A percentile compares a stretch with the other conserved stretches of the same genome.
Conservation (phyloP, 2,329 filamentous ascomycete species). For the Diaporthe citriasiana region DNA sequence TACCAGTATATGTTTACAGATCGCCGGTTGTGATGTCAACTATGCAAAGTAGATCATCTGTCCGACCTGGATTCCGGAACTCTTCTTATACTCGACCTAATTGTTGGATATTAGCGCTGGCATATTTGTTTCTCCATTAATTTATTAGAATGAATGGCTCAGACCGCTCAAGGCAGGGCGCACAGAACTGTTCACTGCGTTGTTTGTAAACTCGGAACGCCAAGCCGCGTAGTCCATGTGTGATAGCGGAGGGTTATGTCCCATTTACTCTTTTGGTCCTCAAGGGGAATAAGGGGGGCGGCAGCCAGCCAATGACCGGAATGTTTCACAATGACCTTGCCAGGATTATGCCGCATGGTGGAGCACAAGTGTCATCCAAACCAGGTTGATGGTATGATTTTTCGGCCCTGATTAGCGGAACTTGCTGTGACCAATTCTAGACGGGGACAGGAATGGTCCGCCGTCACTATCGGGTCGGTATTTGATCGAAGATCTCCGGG, state of each 20-base stretch:
- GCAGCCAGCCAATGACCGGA: not conserved
- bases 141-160: not conserved
- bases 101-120: not conserved
- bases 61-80: not conserved
- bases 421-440: not conserved
- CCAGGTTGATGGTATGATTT: not conserved
- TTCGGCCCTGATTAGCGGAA: constrained; percentile 18
- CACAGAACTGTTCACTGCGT: constrained; percentile 2
- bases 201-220: constrained; percentile 28
- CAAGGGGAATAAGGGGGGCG: not conserved
- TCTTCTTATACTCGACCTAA: constrained; percentile 1
- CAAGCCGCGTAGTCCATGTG: constrained; percentile 18
- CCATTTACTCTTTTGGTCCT: constrained; percentile 1
- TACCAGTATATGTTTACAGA: not conserved
- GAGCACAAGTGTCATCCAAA: not conserved
- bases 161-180: not conserved
- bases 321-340: not conserved
- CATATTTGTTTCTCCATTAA: not conserved
- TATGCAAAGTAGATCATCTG: not conserved
- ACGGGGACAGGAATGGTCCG: constrained; percentile 9
- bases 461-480: not conserved
- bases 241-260: constrained; percentile 24
- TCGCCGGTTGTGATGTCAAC: constrained; percentile 21
- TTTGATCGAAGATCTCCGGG: constrained; percentile 15
- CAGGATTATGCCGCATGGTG: not conserved